Evolutionary conservation across 495 filamentous ascomycete species (phyloP), one percentile per base, ranked within the genome.

Genomic region (Aspergillus baeticus): DNA sequence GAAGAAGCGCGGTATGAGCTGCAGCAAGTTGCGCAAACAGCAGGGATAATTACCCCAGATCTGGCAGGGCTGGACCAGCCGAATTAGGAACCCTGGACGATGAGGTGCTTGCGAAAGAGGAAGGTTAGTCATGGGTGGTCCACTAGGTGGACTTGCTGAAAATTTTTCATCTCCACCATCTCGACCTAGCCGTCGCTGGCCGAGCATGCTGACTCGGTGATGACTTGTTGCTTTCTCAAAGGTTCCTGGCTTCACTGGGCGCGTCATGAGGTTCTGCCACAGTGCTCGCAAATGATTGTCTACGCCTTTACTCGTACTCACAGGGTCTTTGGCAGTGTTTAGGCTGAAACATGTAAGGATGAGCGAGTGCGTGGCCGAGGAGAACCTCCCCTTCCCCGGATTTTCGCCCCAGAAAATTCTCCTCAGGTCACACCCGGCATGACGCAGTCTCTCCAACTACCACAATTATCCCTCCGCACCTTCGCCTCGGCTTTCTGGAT

Each of bases 371-470:
- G 5, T 45, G 21, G 42, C 20, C 41, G 22, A 43, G 41, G 11
- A 43, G 43, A 18, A 22, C 37, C 45, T 46, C 15, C 26, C n/a
- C 41, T 54, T 37, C 51, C 51, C 51, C 51, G 33, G 51, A 54
- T 54, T 54, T 54, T 54, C 34, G 51, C 31, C 51, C 41, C 51
- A 54, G 51, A 54, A 45, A 54, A 54, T 10, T 33, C 21, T 22
- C 31, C 20, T 44, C 41, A 26, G 29, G 31, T 46, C 51, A 45
- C 41, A 44, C 38, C 26, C n/a, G 23, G 51, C 51, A 54, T 54
- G 51, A 54, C 51, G 41, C 45, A 54, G 26, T 29, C 26, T 29
- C 26, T 29, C 26, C 26, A 29, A 29, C 26, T 29, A 29, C 26
- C 26, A 3, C 26, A 29, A 29, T 8, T 8, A 29, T 29, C 26